Evolutionary conservation across 2,329 filamentous ascomycete species (phyloP).

Genomic region (Alternaria arbusti): DNA sequence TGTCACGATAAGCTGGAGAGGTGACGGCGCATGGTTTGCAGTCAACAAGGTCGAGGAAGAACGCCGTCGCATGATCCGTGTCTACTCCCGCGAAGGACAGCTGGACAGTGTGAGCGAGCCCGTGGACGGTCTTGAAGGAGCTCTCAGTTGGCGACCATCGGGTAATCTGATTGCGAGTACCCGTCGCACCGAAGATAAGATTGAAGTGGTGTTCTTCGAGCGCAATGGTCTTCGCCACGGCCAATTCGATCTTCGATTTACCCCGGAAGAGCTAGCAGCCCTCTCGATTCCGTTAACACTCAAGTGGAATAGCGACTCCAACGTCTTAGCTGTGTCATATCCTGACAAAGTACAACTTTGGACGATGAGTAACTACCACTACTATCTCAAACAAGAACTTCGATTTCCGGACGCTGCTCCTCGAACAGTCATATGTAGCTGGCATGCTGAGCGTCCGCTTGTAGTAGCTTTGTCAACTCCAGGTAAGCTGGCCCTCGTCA

Average conservation of each 20-base stretch:
- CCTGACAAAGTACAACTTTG: conserved; percentile 83
- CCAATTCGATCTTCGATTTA: conserved; percentile 80
- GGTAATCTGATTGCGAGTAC: conserved; percentile 91
- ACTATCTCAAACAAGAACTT: conserved; percentile 95
- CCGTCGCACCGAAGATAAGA: conserved; percentile 70
- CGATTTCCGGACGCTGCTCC: conserved; percentile 28
- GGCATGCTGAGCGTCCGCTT: conserved; percentile 87
- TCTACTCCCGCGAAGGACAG: conserved; percentile 88
- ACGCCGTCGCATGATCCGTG: conserved; percentile 78
- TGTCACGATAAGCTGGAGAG: conserved; percentile 86
- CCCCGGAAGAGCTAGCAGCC: conserved; percentile 62
- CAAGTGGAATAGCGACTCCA: conserved; percentile 91
- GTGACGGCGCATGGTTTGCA: conserved; percentile 89
- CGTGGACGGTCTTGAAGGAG: conserved; percentile 86
- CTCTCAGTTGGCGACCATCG: conserved; percentile 87
- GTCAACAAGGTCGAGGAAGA: conserved; percentile 78
- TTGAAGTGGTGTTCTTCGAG: conserved; percentile 94
- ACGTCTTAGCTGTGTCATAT: conserved; percentile 82
- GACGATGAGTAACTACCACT: conserved; percentile 98
- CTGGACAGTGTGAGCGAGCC: conserved; percentile 95
- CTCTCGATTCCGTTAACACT: conserved; percentile 68
- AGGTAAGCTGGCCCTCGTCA: conserved; percentile 22
- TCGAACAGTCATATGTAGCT: conserved; percentile 50
- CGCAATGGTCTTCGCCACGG: conserved; percentile 97
- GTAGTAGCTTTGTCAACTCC: conserved; percentile 63